Conservation (phyloP, 495 filamentous ascomycete species). For the Neurospora cerealis region DNA sequence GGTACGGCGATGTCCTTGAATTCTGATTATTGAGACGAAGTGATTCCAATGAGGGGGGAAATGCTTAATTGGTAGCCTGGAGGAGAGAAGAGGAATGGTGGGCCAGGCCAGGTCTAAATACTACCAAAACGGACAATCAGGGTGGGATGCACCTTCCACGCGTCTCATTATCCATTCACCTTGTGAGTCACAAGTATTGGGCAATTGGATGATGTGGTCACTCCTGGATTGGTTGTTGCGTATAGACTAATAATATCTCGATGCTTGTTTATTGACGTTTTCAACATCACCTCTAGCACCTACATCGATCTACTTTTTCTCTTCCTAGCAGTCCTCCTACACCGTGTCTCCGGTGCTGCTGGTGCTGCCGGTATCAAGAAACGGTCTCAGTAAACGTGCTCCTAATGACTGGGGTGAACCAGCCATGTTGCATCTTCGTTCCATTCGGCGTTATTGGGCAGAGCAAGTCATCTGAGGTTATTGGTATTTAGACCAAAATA, state of each 20-base stretch:
- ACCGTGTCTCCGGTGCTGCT: too few species aligned
- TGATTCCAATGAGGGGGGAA: background rate
- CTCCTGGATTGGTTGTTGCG: background rate
- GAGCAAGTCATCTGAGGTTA: too few species aligned
- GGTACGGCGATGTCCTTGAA: background rate
- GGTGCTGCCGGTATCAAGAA: too few species aligned
- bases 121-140: background rate
- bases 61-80: background rate
- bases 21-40: background rate
- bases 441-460: too few species aligned
- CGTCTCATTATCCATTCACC: background rate
- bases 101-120: background rate
- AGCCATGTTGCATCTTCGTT: too few species aligned
- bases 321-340: too few species aligned
- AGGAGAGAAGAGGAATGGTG: background rate
- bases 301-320: too few species aligned
- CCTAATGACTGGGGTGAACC: too few species aligned
- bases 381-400: too few species aligned
- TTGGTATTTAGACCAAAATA: background rate
- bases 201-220: background rate
- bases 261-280: too few species aligned
- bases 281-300: too few species aligned
- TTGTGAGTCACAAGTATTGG: background rate
- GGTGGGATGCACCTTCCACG: background rate
- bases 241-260: too few species aligned